Base-by-base conservation (phyloP, 495 filamentous ascomycete genomes). In the Trichoderma reesei region DNA sequence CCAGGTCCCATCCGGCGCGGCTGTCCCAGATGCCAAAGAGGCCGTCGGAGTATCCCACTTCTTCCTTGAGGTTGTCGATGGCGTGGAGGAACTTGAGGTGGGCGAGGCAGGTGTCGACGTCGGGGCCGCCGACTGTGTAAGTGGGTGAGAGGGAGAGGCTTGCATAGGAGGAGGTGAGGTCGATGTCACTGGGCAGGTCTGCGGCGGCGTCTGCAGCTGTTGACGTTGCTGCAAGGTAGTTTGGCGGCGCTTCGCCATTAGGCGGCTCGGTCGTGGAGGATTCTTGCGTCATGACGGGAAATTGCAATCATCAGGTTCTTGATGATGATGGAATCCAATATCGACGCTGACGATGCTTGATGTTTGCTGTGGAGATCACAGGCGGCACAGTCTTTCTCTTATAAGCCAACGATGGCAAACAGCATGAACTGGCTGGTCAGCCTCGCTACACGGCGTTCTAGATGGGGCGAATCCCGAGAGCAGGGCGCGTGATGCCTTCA, bases 61-160 rank as follows among this genome's bases (percentile, higher is more conserved):
- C 78, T 65, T 91, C 84, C 62, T 86, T 87, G 64, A 95, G 72
- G 51, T 77, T 77, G 66, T 88, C 79, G 65, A 95, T 83, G 18
- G 85, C 83, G 62, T 85, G 83, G 10, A 96, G 81, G 9, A 96
- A 76, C 73, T 90, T 91, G 5, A 95, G 79, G 72, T 96, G 91
- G 8, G 84, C 87, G 11, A 91, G 80, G 68, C 88, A 91, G 11
- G 75, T 74, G 56, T 80, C 75, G 10, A 56, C 26, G 3, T 14
- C 34, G 51, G 51, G 51, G 20, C 67, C 64, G 16, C 68, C 74
- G 14, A 78, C 68, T 7, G 66, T 34, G 8, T 75, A 68, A 6
- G 31, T 13, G 10, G 67, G 64, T 11, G 71, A 63, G 13, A 82
- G 56, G 2, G 63, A 66, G 4, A 83, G 74, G 3, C 71, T 71